A percentile compares a stretch with the other conserved stretches of the same genome.
Evolutionary conservation across 805 yeast species (phyloP).

Genomic region (Schwanniomyces polymorphus): DNA sequence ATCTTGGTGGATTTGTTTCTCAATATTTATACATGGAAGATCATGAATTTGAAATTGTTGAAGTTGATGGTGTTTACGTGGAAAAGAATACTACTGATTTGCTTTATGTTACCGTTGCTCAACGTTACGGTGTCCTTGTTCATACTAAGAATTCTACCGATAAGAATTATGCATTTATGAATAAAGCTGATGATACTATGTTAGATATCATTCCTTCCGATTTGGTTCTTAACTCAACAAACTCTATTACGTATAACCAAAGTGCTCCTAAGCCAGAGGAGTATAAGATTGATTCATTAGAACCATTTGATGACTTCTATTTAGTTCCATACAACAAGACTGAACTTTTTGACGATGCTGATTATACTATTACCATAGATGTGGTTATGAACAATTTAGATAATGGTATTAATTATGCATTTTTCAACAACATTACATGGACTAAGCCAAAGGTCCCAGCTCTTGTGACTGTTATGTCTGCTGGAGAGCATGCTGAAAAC

Average conservation of each 20-base stretch:
- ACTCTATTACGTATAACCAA: slow-evolving; percentile 52
- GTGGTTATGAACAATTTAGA: slow-evolving; percentile 68
- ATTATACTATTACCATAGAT: slow-evolving; percentile 57
- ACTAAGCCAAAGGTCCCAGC: slow-evolving; percentile 72
- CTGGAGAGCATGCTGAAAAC: slow-evolving; percentile 59
- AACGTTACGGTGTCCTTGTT: slow-evolving; percentile 71
- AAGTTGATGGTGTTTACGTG: slow-evolving; percentile 53
- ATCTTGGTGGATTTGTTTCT: slow-evolving; percentile 72
- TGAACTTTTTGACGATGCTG: slow-evolving; percentile 57
- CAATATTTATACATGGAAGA: slow-evolving; percentile 48
- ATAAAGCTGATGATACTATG: slow-evolving; percentile 63
- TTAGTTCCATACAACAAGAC: slow-evolving; percentile 62
- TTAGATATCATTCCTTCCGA: slow-evolving; percentile 66
- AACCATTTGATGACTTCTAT: slow-evolving; percentile 71
- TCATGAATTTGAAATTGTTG: slow-evolving; percentile 42
- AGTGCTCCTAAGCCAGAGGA: slow-evolving; percentile 17
- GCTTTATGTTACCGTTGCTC: slow-evolving; percentile 74
- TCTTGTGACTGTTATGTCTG: slow-evolving; percentile 58
- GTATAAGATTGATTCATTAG: slow-evolving; percentile 27
- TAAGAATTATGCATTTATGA: slow-evolving; percentile 61
- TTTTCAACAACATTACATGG: slow-evolving; percentile 67
- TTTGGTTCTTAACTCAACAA: slow-evolving; percentile 51
- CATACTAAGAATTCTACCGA: slow-evolving; percentile 47
- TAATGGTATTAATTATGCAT: slow-evolving; percentile 75
- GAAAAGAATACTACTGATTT: slow-evolving; percentile 56